Evolutionary conservation across 208 protist species (phyloP).

Genomic region (Trypanosoma theileri): DNA sequence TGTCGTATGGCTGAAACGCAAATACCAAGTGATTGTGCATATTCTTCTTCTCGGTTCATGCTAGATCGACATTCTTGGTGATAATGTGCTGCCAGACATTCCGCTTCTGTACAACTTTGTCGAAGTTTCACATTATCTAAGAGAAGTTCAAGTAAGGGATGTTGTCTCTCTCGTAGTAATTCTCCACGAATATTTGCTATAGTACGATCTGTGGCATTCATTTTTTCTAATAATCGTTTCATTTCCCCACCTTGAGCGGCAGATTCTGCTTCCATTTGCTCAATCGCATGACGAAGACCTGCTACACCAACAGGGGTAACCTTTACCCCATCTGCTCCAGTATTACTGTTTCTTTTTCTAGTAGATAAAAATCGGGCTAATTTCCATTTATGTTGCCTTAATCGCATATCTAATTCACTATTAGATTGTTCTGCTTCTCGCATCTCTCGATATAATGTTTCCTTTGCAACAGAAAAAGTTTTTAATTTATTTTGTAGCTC

Average conservation of each 20-base stretch:
- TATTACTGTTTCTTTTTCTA: constrained; percentile 6
- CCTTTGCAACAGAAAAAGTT: constrained; percentile 56
- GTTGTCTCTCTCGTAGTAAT: constrained; percentile 59
- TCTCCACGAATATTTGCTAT: constrained; percentile 47
- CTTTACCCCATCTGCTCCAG: neutral
- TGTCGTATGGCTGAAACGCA: constrained; percentile 48
- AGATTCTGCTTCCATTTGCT: constrained; percentile 43
- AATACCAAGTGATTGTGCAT: constrained; percentile 55
- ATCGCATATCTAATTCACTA: constrained; percentile 53
- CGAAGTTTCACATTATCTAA: constrained; percentile 71
- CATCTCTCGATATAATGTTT: constrained; percentile 64
- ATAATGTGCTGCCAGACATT: constrained; percentile 81
- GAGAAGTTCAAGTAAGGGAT: constrained; percentile 62
- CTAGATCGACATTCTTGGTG: constrained; percentile 66
- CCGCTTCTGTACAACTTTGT: constrained; percentile 78
- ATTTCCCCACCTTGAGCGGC: constrained; percentile 40
- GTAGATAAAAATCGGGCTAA: constrained; percentile 69
- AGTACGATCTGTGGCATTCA: constrained; percentile 54
- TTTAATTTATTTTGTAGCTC: constrained; percentile 61
- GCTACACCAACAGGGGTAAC: constrained; percentile 59
- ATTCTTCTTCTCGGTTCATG: constrained; percentile 60
- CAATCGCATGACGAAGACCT: constrained; percentile 56
- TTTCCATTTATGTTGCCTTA: constrained; percentile 73
- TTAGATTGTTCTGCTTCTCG: constrained; percentile 67
- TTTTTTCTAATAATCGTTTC: constrained; percentile 31